These are phyloP conservation scores for Phalaenopsis hybrid DNA, from an alignment of 116 monocot genomes.

Conservation along the genomic window DNA sequence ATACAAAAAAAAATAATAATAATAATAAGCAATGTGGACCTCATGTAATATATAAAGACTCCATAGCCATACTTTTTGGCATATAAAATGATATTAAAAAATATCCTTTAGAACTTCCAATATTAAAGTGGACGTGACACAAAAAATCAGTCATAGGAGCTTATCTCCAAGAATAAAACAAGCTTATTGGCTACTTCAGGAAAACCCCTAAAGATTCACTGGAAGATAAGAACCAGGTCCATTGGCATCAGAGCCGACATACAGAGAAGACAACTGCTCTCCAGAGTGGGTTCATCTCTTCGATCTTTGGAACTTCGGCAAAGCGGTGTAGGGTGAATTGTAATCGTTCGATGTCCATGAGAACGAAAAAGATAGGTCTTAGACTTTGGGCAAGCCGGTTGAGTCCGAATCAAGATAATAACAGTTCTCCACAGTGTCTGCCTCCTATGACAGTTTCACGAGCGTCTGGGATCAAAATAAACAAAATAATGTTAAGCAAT, in stretches of 20 bases:
- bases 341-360: conserved; percentile 29
- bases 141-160: not conserved
- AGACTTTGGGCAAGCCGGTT: conserved; percentile 57
- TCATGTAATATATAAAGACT: not conserved
- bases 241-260: conserved; percentile 41
- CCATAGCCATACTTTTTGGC: not conserved
- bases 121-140: not conserved
- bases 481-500: not conserved
- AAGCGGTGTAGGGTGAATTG: conserved; percentile 33
- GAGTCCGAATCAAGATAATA: conserved; percentile 44
- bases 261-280: conserved; percentile 38
- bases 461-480: conserved; percentile 38
- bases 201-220: conserved; percentile 14
- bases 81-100: not conserved
- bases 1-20: not conserved
- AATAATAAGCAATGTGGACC: not conserved
- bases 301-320: conserved; percentile 48
- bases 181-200: not conserved
- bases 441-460: conserved; percentile 72
- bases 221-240: conserved; percentile 37
- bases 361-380: conserved; percentile 51
- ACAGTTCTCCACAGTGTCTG: conserved; percentile 57
- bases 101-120: too few species aligned
- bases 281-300: conserved; percentile 62
- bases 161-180: not conserved